A percentile compares a stretch with the other conserved stretches of the same genome.
phyloP scores from a whole-genome alignment of 257 asterid genomes.

The Nyctanthes arbortristis region DNA sequence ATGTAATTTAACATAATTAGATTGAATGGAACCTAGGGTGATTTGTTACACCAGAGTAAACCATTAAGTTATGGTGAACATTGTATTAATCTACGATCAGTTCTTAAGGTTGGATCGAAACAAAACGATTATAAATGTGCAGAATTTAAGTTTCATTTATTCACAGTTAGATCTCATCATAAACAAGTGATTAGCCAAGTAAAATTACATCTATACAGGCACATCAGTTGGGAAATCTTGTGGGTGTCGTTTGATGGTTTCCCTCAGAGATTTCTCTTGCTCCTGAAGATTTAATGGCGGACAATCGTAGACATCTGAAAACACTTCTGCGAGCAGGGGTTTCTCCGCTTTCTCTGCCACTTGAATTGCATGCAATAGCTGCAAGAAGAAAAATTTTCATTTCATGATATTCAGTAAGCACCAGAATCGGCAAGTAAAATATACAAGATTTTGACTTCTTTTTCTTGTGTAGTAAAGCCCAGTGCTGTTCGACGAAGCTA shows the following conservation, averaged over 20 bases:
- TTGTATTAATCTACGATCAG: too few species aligned
- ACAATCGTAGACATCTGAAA: constrained; percentile 68
- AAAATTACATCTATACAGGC: constrained; percentile 44
- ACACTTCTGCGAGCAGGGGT: constrained; percentile 53
- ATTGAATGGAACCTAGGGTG: too few species aligned
- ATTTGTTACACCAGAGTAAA: too few species aligned
- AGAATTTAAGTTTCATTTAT: too few species aligned
- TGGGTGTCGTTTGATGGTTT: constrained; percentile 51
- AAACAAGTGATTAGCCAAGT: too few species aligned
- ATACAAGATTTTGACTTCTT: too few species aligned
- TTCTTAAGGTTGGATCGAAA: too few species aligned
- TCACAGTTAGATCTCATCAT: background rate
- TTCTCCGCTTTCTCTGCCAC: constrained; percentile 65
- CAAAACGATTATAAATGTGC: too few species aligned
- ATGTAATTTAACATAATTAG: too few species aligned
- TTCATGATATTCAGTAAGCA: background rate
- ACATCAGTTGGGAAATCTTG: constrained; percentile 82
- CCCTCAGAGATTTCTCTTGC: constrained; percentile 67
- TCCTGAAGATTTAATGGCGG: constrained; percentile 62
- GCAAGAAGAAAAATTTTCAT: background rate
- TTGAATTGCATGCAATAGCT: constrained; percentile 77
- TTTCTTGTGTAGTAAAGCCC: background rate
- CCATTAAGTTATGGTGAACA: too few species aligned
- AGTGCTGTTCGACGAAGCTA: background rate
- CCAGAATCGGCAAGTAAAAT: too few species aligned